Percentiles rank a stretch among this genome's conserved stretches.
Conservation (phyloP, 179 eudicot species). For the Drosera spatulata region DNA sequence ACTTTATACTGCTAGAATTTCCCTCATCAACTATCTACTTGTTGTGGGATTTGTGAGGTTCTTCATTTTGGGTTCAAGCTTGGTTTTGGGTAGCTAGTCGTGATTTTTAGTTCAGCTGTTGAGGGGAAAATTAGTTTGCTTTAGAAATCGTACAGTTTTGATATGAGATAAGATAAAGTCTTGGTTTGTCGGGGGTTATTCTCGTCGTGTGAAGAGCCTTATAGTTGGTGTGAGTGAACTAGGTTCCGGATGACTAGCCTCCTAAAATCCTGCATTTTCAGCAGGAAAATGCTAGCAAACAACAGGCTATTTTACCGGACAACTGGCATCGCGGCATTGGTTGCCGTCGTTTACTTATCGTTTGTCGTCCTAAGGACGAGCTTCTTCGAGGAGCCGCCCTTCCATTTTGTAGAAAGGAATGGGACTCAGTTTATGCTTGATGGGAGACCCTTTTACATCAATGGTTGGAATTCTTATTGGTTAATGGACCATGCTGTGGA, state of each 20-base stretch:
- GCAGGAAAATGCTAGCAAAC: constrained; percentile 24
- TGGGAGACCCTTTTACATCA: constrained; percentile 59
- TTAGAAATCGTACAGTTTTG: too few species aligned
- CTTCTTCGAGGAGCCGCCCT: constrained; percentile 13
- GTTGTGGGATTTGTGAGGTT: too few species aligned
- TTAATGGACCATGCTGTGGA: constrained; percentile 86
- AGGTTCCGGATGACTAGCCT: constrained; percentile 10
- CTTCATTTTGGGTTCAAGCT: too few species aligned
- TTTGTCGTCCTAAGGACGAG: constrained; percentile 39
- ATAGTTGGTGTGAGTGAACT: background rate
- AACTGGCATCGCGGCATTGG: constrained; percentile 39
- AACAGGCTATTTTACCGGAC: constrained; percentile 56
- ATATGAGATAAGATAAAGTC: too few species aligned
- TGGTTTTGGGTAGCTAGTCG: too few species aligned
- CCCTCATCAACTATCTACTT: too few species aligned
- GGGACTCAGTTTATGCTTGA: constrained; percentile 74
- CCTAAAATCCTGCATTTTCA: constrained; percentile 4
- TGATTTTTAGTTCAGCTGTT: too few species aligned
- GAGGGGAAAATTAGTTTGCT: too few species aligned
- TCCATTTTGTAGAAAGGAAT: constrained; percentile 68
- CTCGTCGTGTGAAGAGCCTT: too few species aligned
- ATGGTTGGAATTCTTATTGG: constrained; percentile 99
- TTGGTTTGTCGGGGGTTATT: too few species aligned
- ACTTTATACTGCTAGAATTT: too few species aligned
- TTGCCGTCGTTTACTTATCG: constrained; percentile 49